Percentiles rank a stretch among this genome's conserved stretches.
Conservation (phyloP, 305 asterid genomes). For the Stenogyne calaminthoides region DNA sequence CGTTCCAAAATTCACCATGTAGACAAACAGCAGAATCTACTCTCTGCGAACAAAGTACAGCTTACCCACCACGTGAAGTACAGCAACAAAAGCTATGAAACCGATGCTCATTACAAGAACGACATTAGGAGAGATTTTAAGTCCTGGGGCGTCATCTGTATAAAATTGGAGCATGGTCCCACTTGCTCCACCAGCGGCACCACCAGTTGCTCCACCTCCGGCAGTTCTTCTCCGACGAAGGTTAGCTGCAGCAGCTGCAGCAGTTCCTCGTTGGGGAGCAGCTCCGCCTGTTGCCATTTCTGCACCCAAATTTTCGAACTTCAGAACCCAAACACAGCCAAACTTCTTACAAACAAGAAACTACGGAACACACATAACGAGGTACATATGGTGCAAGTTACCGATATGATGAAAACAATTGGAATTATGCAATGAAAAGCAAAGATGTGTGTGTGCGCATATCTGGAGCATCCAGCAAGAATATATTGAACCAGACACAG, state of each 20-base stretch:
- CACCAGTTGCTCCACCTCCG: constrained; percentile 39
- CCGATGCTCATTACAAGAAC: constrained; percentile 90
- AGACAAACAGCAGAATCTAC: constrained; percentile 19
- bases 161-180: constrained; percentile 94
- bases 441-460: not conserved
- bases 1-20: not conserved
- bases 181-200: constrained; percentile 69
- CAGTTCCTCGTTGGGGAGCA: constrained; percentile 79
- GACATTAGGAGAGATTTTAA: constrained; percentile 75
- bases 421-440: not conserved
- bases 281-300: constrained; percentile 84
- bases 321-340: constrained; percentile 12
- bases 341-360: not conserved
- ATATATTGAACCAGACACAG: not conserved
- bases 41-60: constrained; percentile 76
- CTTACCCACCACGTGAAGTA: constrained; percentile 88
- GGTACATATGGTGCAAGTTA: not conserved
- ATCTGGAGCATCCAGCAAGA: not conserved
- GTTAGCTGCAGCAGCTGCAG: constrained; percentile 85
- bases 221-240: constrained; percentile 65
- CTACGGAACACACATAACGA: not conserved
- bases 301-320: constrained; percentile 28
- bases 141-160: constrained; percentile 89
- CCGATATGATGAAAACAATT: not conserved
- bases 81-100: constrained; percentile 77